These are phyloP conservation scores for Neostapfia colusana DNA, from an alignment of 176 grass and related monocot genomes.

Conservation along the genomic window DNA sequence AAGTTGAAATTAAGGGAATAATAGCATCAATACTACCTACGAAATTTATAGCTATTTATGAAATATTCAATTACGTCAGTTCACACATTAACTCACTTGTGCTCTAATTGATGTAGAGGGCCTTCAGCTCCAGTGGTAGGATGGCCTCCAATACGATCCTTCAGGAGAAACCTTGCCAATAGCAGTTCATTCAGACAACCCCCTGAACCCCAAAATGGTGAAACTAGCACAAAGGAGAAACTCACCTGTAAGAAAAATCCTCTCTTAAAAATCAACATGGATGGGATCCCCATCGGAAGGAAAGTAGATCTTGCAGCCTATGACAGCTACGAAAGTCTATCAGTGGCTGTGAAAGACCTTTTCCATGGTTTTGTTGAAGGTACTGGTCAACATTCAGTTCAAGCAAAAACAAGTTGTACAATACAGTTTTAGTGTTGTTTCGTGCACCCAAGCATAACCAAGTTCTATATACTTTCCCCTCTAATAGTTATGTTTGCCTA, in stretches of 20 bases:
- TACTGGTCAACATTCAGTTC: constrained; percentile 33
- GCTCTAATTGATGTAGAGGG: constrained; percentile 52
- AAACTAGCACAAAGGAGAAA: constrained; percentile 41
- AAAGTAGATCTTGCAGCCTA: constrained; percentile 76
- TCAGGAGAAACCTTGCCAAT: constrained; percentile 81
- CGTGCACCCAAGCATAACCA: constrained; percentile 27
- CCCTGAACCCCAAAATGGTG: constrained; percentile 35
- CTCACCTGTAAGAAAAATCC: constrained; percentile 55
- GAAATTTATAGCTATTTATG: neutral
- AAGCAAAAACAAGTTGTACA: constrained; percentile 36
- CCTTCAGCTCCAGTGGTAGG: constrained; percentile 67
- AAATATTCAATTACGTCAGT: constrained; percentile 5
- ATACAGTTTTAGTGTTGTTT: constrained; percentile 20
- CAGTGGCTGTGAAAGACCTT: constrained; percentile 62
- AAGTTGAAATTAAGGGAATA: neutral
- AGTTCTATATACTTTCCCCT: constrained; percentile 16
- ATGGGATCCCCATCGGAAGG: constrained; percentile 91
- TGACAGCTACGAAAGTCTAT: constrained; percentile 72
- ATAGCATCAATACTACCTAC: neutral
- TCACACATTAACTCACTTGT: constrained; percentile 31
- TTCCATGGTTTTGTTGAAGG: constrained; percentile 85
- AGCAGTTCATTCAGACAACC: constrained; percentile 61
- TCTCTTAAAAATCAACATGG: constrained; percentile 98
- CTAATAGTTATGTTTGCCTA: constrained; percentile 17
- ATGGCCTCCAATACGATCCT: constrained; percentile 85